These are phyloP conservation scores for Orbilia ellipsospora DNA, from an alignment of 2,329 filamentous ascomycete species.

Conservation along the genomic window DNA sequence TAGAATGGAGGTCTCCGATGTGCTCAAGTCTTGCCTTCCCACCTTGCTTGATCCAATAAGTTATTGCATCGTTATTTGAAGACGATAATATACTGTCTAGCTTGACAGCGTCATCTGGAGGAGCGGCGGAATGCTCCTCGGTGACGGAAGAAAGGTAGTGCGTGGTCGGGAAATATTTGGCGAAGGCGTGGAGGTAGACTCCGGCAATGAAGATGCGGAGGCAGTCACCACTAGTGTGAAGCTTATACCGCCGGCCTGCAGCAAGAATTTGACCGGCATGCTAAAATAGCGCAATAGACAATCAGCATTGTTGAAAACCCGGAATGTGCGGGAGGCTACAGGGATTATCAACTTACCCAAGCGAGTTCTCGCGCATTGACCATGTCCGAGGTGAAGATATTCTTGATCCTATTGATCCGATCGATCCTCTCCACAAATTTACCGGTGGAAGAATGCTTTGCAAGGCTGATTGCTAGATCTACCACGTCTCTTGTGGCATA, in stretches of 20 bases:
- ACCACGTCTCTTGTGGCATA: conserved; percentile 56
- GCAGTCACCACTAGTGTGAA: conserved; percentile 58
- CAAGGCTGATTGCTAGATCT: conserved; percentile 36
- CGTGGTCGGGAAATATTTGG: conserved; percentile 56
- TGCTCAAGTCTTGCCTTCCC: conserved; percentile 58
- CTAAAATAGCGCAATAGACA: conserved; percentile 41
- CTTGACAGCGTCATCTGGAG: conserved; percentile 56
- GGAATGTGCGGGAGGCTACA: conserved; percentile 22
- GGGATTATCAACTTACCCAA: conserved; percentile 53
- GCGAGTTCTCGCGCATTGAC: conserved; percentile 58
- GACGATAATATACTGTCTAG: conserved; percentile 52
- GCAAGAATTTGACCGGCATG: conserved; percentile 59
- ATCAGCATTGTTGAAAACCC: conserved; percentile 21
- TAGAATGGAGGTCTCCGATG: conserved; percentile 57
- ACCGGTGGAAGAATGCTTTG: conserved; percentile 39
- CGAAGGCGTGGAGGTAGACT: conserved; percentile 59
- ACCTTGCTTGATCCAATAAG: conserved; percentile 59
- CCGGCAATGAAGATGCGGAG: conserved; percentile 59
- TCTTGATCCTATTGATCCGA: conserved; percentile 56
- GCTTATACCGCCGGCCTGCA: conserved; percentile 58
- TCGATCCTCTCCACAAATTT: conserved; percentile 55
- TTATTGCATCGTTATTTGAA: conserved; percentile 40
- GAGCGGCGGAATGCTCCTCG: conserved; percentile 39
- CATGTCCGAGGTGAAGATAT: conserved; percentile 57
- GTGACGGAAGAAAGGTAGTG: conserved; percentile 44